Percentiles rank a stretch among this genome's conserved stretches.
phyloP scores from a whole-genome alignment of 352 stramenopile genomes.

The Thalassiosira livingstoniorum region DNA sequence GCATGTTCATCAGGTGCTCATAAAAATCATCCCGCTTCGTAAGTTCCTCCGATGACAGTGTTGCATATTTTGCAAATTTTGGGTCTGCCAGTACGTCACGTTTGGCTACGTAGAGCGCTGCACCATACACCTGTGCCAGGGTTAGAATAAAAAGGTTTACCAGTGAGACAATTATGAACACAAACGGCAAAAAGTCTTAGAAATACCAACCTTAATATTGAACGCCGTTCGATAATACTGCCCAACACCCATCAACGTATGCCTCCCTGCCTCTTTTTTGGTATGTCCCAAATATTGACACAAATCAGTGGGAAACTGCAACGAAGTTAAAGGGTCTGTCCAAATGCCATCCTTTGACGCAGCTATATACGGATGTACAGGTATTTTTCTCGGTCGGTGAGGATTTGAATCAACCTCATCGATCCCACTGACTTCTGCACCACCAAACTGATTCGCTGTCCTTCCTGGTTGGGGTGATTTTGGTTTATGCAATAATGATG shows the following conservation, averaged over 20 bases:
- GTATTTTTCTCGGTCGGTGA: slow-evolving; percentile 63
- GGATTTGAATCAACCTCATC: slow-evolving; percentile 31
- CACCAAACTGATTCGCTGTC: not conserved
- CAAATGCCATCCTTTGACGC: slow-evolving; percentile 74
- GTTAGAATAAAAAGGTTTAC: slow-evolving; percentile 14
- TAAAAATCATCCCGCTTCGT: slow-evolving; percentile 74
- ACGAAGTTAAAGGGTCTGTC: slow-evolving; percentile 70
- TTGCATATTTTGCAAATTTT: slow-evolving; percentile 68
- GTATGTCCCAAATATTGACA: slow-evolving; percentile 73
- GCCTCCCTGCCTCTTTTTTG: slow-evolving; percentile 70
- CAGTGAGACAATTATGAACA: slow-evolving; percentile 5
- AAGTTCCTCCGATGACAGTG: slow-evolving; percentile 70
- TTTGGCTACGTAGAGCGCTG: slow-evolving; percentile 83
- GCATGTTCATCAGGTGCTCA: slow-evolving; percentile 67
- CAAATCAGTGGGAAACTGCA: slow-evolving; percentile 78
- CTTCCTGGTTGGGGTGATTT: not conserved
- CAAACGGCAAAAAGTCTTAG: not conserved
- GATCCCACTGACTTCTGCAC: not conserved
- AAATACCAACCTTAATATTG: slow-evolving; percentile 74
- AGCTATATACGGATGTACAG: slow-evolving; percentile 75
- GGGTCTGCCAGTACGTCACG: slow-evolving; percentile 74
- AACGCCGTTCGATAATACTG: slow-evolving; percentile 80
- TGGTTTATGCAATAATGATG: slow-evolving; percentile 17
- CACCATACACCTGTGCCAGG: slow-evolving; percentile 65
- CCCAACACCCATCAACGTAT: slow-evolving; percentile 83